Percentiles rank a stretch among this genome's conserved stretches.
phyloP scores from a whole-genome alignment of 192 early-diverging fungal genomes.

The Umbelopsis sp. region DNA sequence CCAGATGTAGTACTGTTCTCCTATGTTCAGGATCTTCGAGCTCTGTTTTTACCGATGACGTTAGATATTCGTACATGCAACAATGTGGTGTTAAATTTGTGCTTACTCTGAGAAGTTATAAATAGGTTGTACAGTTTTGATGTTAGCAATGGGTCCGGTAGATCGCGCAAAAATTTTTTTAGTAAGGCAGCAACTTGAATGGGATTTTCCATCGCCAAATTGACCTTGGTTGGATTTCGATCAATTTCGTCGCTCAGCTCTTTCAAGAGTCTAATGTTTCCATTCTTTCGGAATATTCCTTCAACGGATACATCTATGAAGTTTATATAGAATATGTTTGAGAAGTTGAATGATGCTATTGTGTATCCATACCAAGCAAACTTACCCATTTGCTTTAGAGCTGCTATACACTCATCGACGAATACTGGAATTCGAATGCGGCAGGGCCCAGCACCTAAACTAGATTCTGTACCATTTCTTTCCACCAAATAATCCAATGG shows the following conservation, averaged over 20 bases:
- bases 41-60: constrained; percentile 28
- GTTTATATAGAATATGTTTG: no score
- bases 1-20: constrained; percentile 76
- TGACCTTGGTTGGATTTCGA: constrained; percentile 72
- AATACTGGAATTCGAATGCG: constrained; percentile 81
- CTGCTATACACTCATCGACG: constrained; percentile 78
- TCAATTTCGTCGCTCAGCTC: constrained; percentile 85
- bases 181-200: constrained; percentile 94
- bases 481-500: constrained; percentile 84
- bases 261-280: constrained; percentile 91
- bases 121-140: constrained; percentile 87
- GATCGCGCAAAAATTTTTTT: constrained; percentile 95
- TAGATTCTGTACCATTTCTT: constrained; percentile 80
- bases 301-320: constrained; percentile 75
- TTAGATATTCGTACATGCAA: background rate
- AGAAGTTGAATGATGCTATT: no score
- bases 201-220: constrained; percentile 71
- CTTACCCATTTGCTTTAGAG: constrained; percentile 75
- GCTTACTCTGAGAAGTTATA: constrained; percentile 71
- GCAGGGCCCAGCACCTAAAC: constrained; percentile 65
- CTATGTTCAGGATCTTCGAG: constrained; percentile 52
- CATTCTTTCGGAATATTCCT: constrained; percentile 98
- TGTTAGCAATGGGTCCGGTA: constrained; percentile 94
- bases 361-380: no score
- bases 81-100: background rate